Percentiles rank a stretch among this genome's conserved stretches.
Evolutionary conservation across 1,284 basidiomycete genomes (phyloP).

Genomic region (Ganoderma resinaceum): DNA sequence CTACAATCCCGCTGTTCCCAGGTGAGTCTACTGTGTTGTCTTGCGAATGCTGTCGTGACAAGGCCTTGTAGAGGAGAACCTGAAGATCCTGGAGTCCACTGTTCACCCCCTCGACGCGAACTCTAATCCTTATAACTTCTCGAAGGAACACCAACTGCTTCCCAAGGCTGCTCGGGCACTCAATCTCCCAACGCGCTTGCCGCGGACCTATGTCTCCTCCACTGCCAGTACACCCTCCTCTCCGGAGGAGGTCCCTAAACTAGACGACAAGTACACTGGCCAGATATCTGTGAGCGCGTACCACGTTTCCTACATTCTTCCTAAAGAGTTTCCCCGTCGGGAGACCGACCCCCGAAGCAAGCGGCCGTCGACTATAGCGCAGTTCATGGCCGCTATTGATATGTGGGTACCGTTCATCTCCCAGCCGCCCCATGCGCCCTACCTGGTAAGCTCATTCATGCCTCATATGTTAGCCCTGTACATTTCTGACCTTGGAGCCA

Average conservation of each 20-base stretch:
- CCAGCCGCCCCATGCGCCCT: conserved; percentile 72
- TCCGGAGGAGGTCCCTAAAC: conserved; percentile 39
- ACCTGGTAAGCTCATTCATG: conserved; percentile 58
- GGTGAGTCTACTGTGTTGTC: conserved; percentile 49
- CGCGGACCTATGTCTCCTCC: conserved; percentile 63
- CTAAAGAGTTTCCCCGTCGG: conserved; percentile 70
- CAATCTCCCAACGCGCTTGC: conserved; percentile 65
- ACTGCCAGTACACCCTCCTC: conserved; percentile 51
- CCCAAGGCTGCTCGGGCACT: conserved; percentile 73
- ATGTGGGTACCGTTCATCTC: conserved; percentile 75
- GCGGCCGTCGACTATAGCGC: conserved; percentile 42
- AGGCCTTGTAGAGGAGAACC: conserved; percentile 66
- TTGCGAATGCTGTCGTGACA: not conserved
- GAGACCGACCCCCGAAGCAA: conserved; percentile 35
- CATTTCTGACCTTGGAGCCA: conserved; percentile 15
- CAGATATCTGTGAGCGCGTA: conserved; percentile 79
- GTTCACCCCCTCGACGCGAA: conserved; percentile 76
- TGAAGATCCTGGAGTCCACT: conserved; percentile 73
- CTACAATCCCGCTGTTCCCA: conserved; percentile 74
- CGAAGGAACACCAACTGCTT: conserved; percentile 65
- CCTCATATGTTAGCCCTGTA: not conserved
- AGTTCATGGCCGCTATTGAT: conserved; percentile 81
- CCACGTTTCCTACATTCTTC: conserved; percentile 76
- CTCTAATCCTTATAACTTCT: conserved; percentile 78
- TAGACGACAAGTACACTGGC: conserved; percentile 75